Conservation (phyloP, 129 eudicot genomes). For the Artemisia tridentata region DNA sequence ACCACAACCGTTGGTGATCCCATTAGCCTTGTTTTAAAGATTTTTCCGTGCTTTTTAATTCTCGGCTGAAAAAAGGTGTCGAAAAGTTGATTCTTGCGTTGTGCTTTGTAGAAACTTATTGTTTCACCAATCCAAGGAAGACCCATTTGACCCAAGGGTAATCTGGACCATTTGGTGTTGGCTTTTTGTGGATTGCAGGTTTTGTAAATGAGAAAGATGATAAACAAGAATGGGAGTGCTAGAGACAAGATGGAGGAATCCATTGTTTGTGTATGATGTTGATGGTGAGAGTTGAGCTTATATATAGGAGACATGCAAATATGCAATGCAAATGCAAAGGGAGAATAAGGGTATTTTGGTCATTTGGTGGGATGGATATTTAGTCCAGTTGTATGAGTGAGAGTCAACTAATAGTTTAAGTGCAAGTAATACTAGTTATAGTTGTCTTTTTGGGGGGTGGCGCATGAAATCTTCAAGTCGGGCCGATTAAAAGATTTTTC, state of each 20-base stretch:
- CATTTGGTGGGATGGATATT: too few relatives aligned
- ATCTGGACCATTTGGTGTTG: not conserved
- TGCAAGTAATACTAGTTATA: not conserved
- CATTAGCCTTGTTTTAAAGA: slow-evolving; percentile 76
- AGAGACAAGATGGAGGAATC: not conserved
- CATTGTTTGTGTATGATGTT: not conserved
- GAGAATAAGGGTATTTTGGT: not conserved
- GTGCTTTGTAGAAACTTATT: slow-evolving; percentile 5
- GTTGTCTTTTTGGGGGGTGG: slow-evolving; percentile 20
- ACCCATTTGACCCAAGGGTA: slow-evolving; percentile 57
- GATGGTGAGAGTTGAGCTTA: not conserved
- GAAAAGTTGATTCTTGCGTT: slow-evolving; percentile 1
- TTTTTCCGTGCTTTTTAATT: slow-evolving; percentile 48
- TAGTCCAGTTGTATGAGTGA: slow-evolving; percentile 11
- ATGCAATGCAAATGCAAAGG: not conserved
- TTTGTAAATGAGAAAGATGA: slow-evolving; percentile 11
- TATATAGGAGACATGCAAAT: not conserved
- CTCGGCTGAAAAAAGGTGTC: slow-evolving; percentile 23
- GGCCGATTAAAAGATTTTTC: slow-evolving; percentile 36
- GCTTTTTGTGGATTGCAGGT: not conserved
- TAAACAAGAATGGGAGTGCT: not conserved
- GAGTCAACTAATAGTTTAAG: slow-evolving; percentile 29
- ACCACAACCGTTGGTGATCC: slow-evolving; percentile 75
- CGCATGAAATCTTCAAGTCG: slow-evolving; percentile 30
- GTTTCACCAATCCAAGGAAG: slow-evolving; percentile 72